Percentiles rank a stretch among this genome's conserved stretches.
Conservation (phyloP, 495 filamentous ascomycete genomes). For the Annulohypoxylon stygium region DNA sequence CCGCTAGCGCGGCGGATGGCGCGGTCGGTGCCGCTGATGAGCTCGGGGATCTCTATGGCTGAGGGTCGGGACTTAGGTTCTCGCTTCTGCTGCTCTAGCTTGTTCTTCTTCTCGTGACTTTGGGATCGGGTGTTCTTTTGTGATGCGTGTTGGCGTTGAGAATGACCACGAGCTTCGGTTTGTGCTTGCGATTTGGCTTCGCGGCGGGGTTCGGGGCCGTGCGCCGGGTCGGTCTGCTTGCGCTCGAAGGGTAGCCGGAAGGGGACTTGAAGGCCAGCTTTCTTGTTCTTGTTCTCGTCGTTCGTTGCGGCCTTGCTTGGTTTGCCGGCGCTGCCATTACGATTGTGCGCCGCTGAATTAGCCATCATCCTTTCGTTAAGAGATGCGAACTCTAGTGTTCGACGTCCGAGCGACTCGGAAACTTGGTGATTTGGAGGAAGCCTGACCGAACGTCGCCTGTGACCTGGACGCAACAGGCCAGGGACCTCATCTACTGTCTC, state of each 20-base stretch:
- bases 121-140: no score
- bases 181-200: neutral
- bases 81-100: neutral
- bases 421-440: no score
- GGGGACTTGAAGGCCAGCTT: neutral
- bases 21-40: neutral
- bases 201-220: neutral
- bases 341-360: neutral
- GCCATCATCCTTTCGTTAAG: no score
- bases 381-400: no score
- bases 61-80: no score
- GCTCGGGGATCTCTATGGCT: neutral
- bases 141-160: no score
- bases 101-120: no score
- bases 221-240: conserved; percentile 8
- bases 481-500: no score
- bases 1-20: neutral
- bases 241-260: neutral
- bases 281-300: neutral
- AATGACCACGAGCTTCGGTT: neutral
- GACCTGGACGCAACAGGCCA: no score
- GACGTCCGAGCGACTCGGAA: no score
- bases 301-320: neutral
- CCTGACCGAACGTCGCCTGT: no score
- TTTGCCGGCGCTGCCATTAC: neutral